Evolutionary conservation across 1,284 basidiomycete genomes (phyloP).

Genomic region (Meripilus lineatus): DNA sequence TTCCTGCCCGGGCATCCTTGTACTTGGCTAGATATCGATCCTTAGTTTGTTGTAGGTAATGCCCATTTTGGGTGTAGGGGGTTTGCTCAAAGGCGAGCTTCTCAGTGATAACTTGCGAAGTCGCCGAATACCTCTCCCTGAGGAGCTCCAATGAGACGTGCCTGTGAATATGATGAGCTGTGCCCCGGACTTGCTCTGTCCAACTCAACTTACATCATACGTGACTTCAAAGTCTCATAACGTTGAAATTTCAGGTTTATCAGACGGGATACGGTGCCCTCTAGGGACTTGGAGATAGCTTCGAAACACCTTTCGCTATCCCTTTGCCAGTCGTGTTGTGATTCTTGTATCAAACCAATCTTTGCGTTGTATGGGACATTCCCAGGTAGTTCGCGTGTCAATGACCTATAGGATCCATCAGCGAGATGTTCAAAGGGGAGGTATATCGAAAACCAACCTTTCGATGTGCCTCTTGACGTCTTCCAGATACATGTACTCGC

Average conservation of each 20-base stretch:
- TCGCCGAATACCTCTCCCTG: constrained; percentile 2
- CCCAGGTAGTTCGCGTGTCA: constrained; percentile 45
- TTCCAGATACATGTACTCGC: constrained; percentile 14
- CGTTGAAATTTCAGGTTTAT: constrained; percentile 5
- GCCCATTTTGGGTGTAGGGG: constrained; percentile 16
- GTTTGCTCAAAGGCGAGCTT: constrained; percentile 13
- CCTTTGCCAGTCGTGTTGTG: constrained; percentile 33
- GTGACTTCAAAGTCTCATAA: constrained; percentile 8
- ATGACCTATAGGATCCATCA: constrained; percentile 30
- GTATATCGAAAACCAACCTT: constrained; percentile 9
- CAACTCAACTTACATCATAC: constrained; percentile 8
- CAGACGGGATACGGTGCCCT: constrained; percentile 16
- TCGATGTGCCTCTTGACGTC: constrained; percentile 19
- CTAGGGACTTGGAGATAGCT: constrained; percentile 24
- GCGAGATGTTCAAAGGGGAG: no score
- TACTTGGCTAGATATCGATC: constrained; percentile 15
- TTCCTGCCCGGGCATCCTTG: constrained; percentile 9
- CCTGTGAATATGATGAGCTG: constrained; percentile 4
- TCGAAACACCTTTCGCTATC: constrained; percentile 36
- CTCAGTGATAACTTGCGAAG: constrained; percentile 6
- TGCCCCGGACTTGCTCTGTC: constrained; percentile 6
- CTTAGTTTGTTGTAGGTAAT: constrained; percentile 12
- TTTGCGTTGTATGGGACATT: constrained; percentile 47
- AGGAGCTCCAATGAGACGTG: constrained; percentile 9
- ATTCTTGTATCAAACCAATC: constrained; percentile 33